phyloP scores from a whole-genome alignment of 1,284 basidiomycete genomes.

The Megacollybia platyphylla region DNA sequence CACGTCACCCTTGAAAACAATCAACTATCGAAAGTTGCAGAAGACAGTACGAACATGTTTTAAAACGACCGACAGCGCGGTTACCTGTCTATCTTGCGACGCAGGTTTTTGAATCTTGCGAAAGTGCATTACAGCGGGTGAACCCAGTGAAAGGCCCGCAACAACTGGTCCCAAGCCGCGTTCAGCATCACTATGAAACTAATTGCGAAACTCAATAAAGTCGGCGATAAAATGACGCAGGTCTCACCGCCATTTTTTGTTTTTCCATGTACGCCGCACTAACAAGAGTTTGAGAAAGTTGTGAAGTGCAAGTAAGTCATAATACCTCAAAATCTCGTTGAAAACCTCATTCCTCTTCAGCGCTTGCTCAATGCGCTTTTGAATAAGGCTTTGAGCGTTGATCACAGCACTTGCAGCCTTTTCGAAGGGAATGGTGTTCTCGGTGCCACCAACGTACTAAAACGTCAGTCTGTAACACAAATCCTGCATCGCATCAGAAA shows the following conservation, averaged over 20 bases:
- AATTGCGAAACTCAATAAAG: conserved; percentile 4
- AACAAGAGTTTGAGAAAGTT: neutral
- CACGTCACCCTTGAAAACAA: conserved; percentile 49
- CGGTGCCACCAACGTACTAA: conserved; percentile 65
- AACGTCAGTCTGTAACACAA: conserved; percentile 4
- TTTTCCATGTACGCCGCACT: conserved; percentile 71
- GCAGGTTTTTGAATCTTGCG: conserved; percentile 26
- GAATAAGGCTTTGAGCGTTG: conserved; percentile 43
- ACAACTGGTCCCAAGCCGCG: conserved; percentile 56
- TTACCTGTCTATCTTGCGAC: conserved; percentile 17
- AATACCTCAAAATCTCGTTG: conserved; percentile 60
- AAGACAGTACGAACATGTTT: conserved; percentile 41
- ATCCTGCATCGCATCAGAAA: neutral
- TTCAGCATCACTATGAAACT: conserved; percentile 74
- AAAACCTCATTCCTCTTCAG: conserved; percentile 27
- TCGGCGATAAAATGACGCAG: neutral
- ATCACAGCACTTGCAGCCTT: conserved; percentile 42
- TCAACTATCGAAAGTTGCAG: neutral
- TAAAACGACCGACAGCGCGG: conserved; percentile 41
- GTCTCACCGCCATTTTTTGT: conserved; percentile 66
- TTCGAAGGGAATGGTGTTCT: conserved; percentile 52
- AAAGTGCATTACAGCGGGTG: conserved; percentile 67
- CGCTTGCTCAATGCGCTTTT: conserved; percentile 31
- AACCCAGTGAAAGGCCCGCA: conserved; percentile 61
- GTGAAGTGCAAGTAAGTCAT: neutral